A percentile compares a stretch with the other conserved stretches of the same genome.
Evolutionary conservation across 2,329 filamentous ascomycete species (phyloP).

Genomic region (Onygenales sp.): DNA sequence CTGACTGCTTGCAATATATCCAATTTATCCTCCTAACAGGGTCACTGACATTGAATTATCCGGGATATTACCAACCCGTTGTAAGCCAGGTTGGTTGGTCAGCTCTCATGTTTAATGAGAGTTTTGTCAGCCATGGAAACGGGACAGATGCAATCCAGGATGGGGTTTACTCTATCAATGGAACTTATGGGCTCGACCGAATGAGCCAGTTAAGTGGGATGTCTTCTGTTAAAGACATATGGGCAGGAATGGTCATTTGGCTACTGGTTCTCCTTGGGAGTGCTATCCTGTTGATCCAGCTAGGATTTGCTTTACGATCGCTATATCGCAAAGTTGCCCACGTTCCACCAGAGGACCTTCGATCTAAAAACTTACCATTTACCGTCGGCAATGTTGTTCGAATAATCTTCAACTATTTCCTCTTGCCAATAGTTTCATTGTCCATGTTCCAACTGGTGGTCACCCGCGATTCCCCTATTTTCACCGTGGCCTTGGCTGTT

Average conservation of each 20-base stretch:
- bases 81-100: slow-evolving; percentile 86
- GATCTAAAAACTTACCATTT: slow-evolving; percentile 86
- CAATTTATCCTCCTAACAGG: slow-evolving; percentile 86
- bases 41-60: slow-evolving; percentile 78
- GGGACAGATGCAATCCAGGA: slow-evolving; percentile 63
- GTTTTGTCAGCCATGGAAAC: slow-evolving; percentile 62
- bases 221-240: slow-evolving; percentile 65
- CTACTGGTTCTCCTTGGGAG: slow-evolving; percentile 65
- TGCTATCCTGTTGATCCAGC: slow-evolving; percentile 61
- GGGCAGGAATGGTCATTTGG: slow-evolving; percentile 92
- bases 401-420: slow-evolving; percentile 84
- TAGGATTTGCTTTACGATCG: slow-evolving; percentile 70
- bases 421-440: slow-evolving; percentile 75
- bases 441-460: slow-evolving; percentile 89
- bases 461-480: slow-evolving; percentile 56
- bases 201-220: slow-evolving; percentile 78
- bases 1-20: slow-evolving; percentile 92
- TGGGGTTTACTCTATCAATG: slow-evolving; percentile 76
- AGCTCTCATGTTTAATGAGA: slow-evolving; percentile 83
- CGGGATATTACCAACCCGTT: slow-evolving; percentile 87
- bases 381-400: slow-evolving; percentile 69
- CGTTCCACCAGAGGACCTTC: slow-evolving; percentile 74
- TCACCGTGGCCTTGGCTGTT: slow-evolving; percentile 64
- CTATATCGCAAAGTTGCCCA: slow-evolving; percentile 60
- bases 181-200: slow-evolving; percentile 67